Percentiles rank a stretch among this genome's conserved stretches.
Evolutionary conservation across 768 basidiomycete species (phyloP).

Genomic region (Amanita phalloides): DNA sequence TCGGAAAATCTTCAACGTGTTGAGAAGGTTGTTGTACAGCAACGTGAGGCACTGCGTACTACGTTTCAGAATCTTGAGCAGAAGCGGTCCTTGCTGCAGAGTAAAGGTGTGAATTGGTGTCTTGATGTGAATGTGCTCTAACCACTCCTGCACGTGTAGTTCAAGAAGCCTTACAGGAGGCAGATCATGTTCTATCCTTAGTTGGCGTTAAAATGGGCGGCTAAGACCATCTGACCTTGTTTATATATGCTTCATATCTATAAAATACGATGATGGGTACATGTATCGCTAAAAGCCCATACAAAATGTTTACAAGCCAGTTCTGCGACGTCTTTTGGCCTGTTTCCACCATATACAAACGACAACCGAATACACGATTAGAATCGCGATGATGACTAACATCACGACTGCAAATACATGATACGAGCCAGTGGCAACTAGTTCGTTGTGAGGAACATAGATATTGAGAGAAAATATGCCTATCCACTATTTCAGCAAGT

Average conservation of each 20-base stretch:
- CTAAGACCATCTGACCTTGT: neutral
- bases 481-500: constrained; percentile 16
- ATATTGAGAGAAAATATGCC: constrained; percentile 65
- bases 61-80: constrained; percentile 32
- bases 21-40: constrained; percentile 29
- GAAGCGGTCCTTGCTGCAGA: constrained; percentile 29
- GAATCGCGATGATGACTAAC: constrained; percentile 30
- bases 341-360: constrained; percentile 57
- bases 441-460: constrained; percentile 43
- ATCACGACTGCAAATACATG: constrained; percentile 50
- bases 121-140: neutral
- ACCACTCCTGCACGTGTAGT: constrained; percentile 15
- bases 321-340: constrained; percentile 30
- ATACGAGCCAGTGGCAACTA: constrained; percentile 24
- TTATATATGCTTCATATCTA: neutral
- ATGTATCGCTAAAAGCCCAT: neutral
- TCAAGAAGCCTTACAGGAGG: constrained; percentile 30
- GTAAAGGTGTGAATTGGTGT: constrained; percentile 25
- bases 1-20: constrained; percentile 31
- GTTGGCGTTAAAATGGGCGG: constrained; percentile 1
- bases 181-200: constrained; percentile 18
- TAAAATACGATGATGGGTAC: neutral
- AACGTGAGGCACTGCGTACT: constrained; percentile 25
- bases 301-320: constrained; percentile 9
- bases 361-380: constrained; percentile 30